Evolutionary conservation across 768 basidiomycete genomes (phyloP).

Genomic region (Gautieria morchelliformis): DNA sequence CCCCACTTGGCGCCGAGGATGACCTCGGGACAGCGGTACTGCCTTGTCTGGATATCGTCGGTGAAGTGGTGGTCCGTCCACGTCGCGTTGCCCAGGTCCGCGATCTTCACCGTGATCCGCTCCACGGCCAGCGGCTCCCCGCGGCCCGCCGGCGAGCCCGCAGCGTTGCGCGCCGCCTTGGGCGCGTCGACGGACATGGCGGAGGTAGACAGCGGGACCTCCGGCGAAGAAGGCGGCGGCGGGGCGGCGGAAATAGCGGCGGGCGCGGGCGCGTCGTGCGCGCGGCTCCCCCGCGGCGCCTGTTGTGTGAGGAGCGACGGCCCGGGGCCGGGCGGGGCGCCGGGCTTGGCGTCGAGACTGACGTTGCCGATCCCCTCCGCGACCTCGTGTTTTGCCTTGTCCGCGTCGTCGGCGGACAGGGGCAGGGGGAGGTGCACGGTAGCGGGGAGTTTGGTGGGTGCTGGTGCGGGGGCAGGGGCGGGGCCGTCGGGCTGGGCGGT

Average conservation of each 20-base stretch:
- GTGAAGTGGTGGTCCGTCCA: slow-evolving; percentile 96
- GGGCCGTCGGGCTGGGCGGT: slow-evolving; percentile 25
- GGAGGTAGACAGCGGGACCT: slow-evolving; percentile 19
- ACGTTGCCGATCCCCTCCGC: slow-evolving; percentile 45
- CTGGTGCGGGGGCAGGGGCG: slow-evolving; percentile 21
- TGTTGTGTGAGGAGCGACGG: slow-evolving; percentile 72
- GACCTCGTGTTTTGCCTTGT: slow-evolving; percentile 31
- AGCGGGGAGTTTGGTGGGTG: too few species aligned
- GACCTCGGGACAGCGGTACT: slow-evolving; percentile 96
- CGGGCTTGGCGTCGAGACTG: slow-evolving; percentile 27
- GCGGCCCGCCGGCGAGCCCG: background rate
- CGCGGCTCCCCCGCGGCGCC: slow-evolving; percentile 29
- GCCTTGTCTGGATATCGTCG: slow-evolving; percentile 96
- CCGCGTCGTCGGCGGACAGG: slow-evolving; percentile 25
- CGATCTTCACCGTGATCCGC: slow-evolving; percentile 96
- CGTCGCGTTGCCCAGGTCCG: slow-evolving; percentile 92
- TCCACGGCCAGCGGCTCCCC: slow-evolving; percentile 29
- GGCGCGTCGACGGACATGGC: slow-evolving; percentile 14
- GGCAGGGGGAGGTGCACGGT: too few species aligned
- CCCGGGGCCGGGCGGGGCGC: slow-evolving; percentile 26
- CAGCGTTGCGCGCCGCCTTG: background rate
- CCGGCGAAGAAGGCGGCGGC: slow-evolving; percentile 11
- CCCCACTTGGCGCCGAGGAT: slow-evolving; percentile 96
- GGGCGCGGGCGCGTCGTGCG: slow-evolving; percentile 11
- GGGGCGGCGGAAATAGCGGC: slow-evolving; percentile 9